Base-by-base conservation (phyloP, 164 flowering plant genomes). In the Warburgia ugandensis region DNA sequence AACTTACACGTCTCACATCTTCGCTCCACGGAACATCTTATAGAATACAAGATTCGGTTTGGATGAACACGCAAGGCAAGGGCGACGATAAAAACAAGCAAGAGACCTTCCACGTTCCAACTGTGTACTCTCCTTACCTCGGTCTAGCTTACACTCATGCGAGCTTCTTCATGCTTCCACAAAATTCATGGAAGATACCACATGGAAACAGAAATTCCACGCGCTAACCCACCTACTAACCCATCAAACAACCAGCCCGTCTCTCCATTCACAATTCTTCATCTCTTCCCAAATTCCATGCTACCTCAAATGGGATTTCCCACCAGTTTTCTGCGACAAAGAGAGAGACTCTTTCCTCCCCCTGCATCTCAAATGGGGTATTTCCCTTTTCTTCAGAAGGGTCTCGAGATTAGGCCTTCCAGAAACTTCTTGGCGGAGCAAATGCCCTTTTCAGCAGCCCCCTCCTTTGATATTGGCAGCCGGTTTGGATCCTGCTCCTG, bases 281-380 rank as follows among this genome's bases (percentile, higher is more conserved):
- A 68, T 86, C 28, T 60, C 95, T 53, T 62, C 71, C 35, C 83
- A 68, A 39, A 58, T 90, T 69, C 95, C 94, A 16, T 82, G 91
- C 61, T 86, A 77, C 61, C 78, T 76, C 55, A 66, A 73, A 59
- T 90, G 90, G 85, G 85, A 90, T 60, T 91, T 77, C 65, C 94
- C 94, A 0, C 97, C 97, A 2, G n/a, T 82, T 45, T 79, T 90
- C 68, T 80, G 86, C 77, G 45, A 38, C 61, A 63, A 29, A 44
- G 5, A 29, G 14, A 17, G 29, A 25, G 5, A 31, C 3, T 43
- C 12, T 53, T 56, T 55, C 67, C 70, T 30, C 45, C 66, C 56
- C 66, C 27, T 68, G 5, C 81, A 53, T 49, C 67, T 73, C 17
- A 50, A 37, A 46, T 84, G 95, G 94, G 73, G 60, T 12, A 32